A percentile compares a stretch with the other conserved stretches of the same genome.
Evolutionary conservation across 805 yeast species (phyloP).

Genomic region (Saccharomyces kudriavzevii): DNA sequence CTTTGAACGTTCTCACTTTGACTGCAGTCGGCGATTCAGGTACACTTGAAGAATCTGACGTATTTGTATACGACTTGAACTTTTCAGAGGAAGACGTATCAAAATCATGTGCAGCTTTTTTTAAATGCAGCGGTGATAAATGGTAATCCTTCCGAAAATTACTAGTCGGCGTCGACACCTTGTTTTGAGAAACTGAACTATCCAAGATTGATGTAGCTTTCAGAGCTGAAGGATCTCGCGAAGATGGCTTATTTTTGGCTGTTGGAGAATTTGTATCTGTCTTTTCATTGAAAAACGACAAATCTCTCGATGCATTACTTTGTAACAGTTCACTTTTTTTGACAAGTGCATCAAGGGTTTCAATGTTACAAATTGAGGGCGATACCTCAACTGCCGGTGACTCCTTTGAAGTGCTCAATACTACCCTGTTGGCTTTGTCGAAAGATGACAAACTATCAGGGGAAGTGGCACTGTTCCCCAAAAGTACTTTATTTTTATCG

Average conservation of each 20-base stretch:
- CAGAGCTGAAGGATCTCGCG: neutral
- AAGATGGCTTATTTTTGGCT: neutral
- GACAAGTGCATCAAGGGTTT: neutral
- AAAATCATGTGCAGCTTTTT: neutral
- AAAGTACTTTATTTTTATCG: slow-evolving; percentile 4
- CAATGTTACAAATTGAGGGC: neutral
- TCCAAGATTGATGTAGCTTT: neutral
- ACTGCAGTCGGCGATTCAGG: neutral
- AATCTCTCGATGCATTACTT: neutral
- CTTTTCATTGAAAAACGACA: neutral
- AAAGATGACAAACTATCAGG: neutral
- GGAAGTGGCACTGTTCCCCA: neutral
- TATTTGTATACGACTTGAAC: neutral
- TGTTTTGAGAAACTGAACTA: neutral
- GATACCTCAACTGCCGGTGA: neutral
- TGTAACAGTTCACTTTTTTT: neutral
- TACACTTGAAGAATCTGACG: neutral
- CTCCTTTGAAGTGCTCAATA: neutral
- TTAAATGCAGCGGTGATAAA: neutral
- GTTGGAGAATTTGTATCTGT: neutral
- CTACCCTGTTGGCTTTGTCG: neutral
- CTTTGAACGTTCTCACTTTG: slow-evolving; percentile 7
- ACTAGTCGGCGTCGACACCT: neutral
- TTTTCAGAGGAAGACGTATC: neutral
- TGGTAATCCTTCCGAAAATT: neutral